phyloP scores from a whole-genome alignment of 2,329 filamentous ascomycete genomes.

The Colletotrichum filicis region DNA sequence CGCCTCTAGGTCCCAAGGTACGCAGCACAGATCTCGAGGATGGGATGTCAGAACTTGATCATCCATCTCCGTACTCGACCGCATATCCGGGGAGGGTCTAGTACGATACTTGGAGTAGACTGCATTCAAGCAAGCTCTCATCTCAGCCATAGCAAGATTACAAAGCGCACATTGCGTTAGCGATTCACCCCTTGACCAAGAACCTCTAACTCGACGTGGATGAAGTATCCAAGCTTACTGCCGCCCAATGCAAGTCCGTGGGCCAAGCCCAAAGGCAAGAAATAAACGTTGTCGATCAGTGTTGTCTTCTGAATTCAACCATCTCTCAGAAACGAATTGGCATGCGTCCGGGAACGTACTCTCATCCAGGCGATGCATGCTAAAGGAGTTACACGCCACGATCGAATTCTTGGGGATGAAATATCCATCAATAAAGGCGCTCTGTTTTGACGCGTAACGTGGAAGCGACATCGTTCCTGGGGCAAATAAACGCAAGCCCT shows the following conservation, averaged over 20 bases:
- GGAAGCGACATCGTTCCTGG: constrained; percentile 33
- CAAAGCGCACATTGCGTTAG: neutral
- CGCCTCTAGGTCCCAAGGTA: neutral
- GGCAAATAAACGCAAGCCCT: constrained; percentile 26
- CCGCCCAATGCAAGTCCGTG: constrained; percentile 3
- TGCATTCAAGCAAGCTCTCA: neutral
- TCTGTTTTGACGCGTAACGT: constrained; percentile 35
- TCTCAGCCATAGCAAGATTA: constrained; percentile 7
- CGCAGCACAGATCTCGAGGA: neutral
- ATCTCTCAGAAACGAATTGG: constrained; percentile 37
- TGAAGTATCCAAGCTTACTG: neutral
- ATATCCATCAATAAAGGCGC: constrained; percentile 36
- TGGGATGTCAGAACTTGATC: neutral
- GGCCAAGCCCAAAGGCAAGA: neutral
- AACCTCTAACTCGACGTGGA: neutral
- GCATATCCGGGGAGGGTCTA: neutral
- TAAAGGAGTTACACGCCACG: constrained; percentile 34
- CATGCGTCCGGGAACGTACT: constrained; percentile 31
- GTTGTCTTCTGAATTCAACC: constrained; percentile 31
- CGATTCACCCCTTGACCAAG: too few relatives aligned
- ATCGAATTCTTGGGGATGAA: constrained; percentile 37
- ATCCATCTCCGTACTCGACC: neutral
- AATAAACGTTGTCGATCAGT: neutral
- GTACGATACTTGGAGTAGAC: constrained; percentile 4
- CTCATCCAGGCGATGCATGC: constrained; percentile 33